Evolutionary conservation across 1,284 basidiomycete species (phyloP), one percentile per base, ranked within the genome.

Genomic region (Marasmius fiardii): DNA sequence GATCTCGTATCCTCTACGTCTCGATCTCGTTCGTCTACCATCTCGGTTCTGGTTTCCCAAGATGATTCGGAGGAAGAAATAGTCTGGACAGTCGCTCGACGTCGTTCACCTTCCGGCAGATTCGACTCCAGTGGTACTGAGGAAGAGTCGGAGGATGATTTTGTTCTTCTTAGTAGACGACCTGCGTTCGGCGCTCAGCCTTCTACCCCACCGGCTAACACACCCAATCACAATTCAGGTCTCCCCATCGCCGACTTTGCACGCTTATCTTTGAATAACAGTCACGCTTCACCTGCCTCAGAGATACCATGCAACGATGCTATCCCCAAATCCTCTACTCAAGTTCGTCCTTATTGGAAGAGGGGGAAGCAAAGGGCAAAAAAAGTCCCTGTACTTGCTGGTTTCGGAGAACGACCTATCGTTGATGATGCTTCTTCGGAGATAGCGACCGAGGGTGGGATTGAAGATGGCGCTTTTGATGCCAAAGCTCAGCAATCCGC

Each of bases 371-470:
- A 56, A 49, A 18, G 50, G 37, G 11, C 47, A 47, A 14, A 55
- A 33, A 31, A 35, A 23, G 37, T 11, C 60, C 35, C 21, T 52
- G 12, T 33, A 52, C 26, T 55, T 31, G 28, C 61, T 14, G 72
- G 70, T 4, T 62, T 72, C 11, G 71, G 71, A 23, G 62, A 63
- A 28, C 71, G 79, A 7, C 72, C 76, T 5, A 73, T 81, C 54
- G 80, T 81, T 6, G 79, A 83, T 60, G 80, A 82, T 61, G 66
- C 78, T 37, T n/a, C n/a, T n/a, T 81, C 80, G 11, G 78, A 81
- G 62, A 64, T 65, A 24, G 73, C 71, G 21, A 77, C 76, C 39
- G 69, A 71, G 41, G 61, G 68, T 48, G 66, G 65, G 21, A 77
- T 76, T 41, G 69, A 71, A 43, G 61, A 68, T 48, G 66, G 65